Base-by-base conservation (phyloP, 768 basidiomycete species). In the Strobilomyces confusus region DNA sequence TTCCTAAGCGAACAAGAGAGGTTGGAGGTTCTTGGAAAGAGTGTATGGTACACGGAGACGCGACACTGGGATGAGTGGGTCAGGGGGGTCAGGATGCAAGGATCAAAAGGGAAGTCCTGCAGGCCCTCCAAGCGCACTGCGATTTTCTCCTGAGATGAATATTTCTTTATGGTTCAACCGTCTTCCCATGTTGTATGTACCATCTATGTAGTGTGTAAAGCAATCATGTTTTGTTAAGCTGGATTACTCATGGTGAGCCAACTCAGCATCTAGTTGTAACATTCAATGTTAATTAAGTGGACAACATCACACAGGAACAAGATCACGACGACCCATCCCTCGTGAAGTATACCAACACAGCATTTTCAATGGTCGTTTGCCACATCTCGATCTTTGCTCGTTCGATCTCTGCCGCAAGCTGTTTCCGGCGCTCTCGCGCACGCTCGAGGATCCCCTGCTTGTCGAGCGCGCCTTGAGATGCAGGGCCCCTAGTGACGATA, bases 291-390 rank as follows among this genome's bases (percentile, higher is more conserved):
- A n/a, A n/a, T n/a, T n/a, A n/a, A n/a, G n/a, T n/a, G n/a, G n/a
- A 25, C 11, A 29, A 32, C 1, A 11, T 17, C 19, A 23, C 22
- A 23, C 8, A 13, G 20, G 23, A 13, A 43, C 36, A 50, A 30
- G 43, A 34, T 57, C 22, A 55, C 23, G 36, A 46, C 17, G 52
- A 40, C 14, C 25, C 38, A 47, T 73, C 69, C 64, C 71, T 80
- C 57, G 61, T 59, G 41, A 85, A 63, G 56, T 81, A 75, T 34
- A 74, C 64, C 54, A 87, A 69, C 48, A 77, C 81, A n/a, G 82
- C 85, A 61, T 83, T 79, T 68, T 88, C 87, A 47, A 88, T 76
- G 37, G 80, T 83, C 47, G 78, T 77, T 70, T 88, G 86, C 89
- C 89, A 89, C 52, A 89, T 67, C 61, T 85, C 82, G 26, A 80